Base-by-base conservation (phyloP, 177 flowering plant species). In the Vitis hybrid region DNA sequence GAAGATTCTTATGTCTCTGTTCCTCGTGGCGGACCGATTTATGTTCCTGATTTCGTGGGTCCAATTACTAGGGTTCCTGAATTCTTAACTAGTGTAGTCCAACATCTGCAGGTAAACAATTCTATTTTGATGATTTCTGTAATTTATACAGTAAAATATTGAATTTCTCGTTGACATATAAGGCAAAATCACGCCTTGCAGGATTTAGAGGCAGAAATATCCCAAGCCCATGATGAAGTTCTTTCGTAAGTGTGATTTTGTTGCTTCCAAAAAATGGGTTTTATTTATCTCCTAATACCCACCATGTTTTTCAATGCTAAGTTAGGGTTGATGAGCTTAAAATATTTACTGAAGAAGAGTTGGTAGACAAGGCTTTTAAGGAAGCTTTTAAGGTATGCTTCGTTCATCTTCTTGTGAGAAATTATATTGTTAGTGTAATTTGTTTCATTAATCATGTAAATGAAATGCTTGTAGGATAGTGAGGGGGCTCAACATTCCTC, bases 311-410 rank as follows among this genome's bases (percentile, higher is more conserved):
- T 1, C 45, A 39, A 39, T 39, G 45, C 7, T 26, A 26, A 26
- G 7, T 39, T 39, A 39, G 45, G 45, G 45, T 39, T 39, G 45
- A 39, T 39, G 45, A 39, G 9, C 45, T 39, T 39, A 39, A 39
- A 39, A 7, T 39, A 39, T 39, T 39, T 7, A 39, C 45, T 7
- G 45, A 39, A 39, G 45, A 70, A 18, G 75, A 93, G 69, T 69
- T 93, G 66, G 87, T 85, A 33, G 81, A 79, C 22, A 83, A 81
- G 80, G 97, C 97, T 33, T 66, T 87, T 49, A 78, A 83, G 71
- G 92, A 84, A 78, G 87, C 90, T 57, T 85, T 86, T 75, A 79
- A 84, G 89, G 97, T 83, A 55, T 64, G 74, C 13, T 51, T 26
- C 62, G 3, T 55, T 53, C 1, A 49, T 70, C 9, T 26, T n/a